These are phyloP conservation scores for Alternaria rosae DNA, from an alignment of 2,329 filamentous ascomycete genomes.

Conservation along the genomic window DNA sequence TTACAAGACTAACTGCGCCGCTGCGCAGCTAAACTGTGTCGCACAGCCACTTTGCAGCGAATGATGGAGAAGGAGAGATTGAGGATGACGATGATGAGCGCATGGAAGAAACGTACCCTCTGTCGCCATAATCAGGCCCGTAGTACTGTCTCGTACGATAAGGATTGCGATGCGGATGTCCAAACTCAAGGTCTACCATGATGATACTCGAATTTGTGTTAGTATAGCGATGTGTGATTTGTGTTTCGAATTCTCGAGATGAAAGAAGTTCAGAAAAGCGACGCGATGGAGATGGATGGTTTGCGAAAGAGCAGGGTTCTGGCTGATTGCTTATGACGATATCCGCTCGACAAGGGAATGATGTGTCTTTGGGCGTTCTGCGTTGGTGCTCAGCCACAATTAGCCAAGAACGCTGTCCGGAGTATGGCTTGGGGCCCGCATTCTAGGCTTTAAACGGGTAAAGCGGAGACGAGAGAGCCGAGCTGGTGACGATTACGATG, in stretches of 20 bases:
- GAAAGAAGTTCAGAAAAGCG: slow-evolving; percentile 4
- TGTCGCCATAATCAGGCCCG: slow-evolving; percentile 16
- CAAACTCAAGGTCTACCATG: neutral
- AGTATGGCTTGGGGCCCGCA: neutral
- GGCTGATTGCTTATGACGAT: slow-evolving; percentile 14
- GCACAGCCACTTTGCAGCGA: slow-evolving; percentile 11
- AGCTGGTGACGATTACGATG: neutral
- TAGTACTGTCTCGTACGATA: neutral
- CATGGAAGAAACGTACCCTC: slow-evolving; percentile 26
- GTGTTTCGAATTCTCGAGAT: neutral
- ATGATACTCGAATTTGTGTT: neutral
- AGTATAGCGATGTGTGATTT: slow-evolving; percentile 5
- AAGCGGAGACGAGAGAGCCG: slow-evolving; percentile 6
- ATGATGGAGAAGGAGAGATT: neutral
- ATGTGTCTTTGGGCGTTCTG: slow-evolving; percentile 1
- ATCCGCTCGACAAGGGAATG: slow-evolving; percentile 14
- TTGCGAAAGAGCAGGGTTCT: neutral
- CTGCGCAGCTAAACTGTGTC: neutral
- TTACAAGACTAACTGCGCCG: slow-evolving; percentile 5
- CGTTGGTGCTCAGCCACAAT: slow-evolving; percentile 22
- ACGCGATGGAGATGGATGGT: slow-evolving; percentile 13
- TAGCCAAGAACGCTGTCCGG: slow-evolving; percentile 6
- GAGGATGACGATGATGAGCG: neutral
- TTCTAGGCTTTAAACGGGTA: slow-evolving; percentile 2
- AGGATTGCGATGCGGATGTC: neutral